Percentiles rank a stretch among this genome's conserved stretches.
These are phyloP conservation scores for Talaromyces piceae DNA, from an alignment of 2,329 filamentous ascomycete species.

Conservation along the genomic window DNA sequence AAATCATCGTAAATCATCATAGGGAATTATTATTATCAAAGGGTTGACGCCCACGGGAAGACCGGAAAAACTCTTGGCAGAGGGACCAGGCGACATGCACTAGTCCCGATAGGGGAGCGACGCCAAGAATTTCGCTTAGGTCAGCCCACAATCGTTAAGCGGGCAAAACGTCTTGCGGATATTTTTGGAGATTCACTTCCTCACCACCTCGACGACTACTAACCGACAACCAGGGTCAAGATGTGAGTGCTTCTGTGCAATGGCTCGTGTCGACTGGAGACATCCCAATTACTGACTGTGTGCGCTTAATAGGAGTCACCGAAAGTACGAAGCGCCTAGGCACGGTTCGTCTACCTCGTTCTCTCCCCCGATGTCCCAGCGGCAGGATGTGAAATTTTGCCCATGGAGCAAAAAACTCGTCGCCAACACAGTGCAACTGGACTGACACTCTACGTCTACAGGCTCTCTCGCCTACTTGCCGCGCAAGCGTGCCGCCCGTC, in stretches of 20 bases:
- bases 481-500: slow-evolving; percentile 85
- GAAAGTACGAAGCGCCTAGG: slow-evolving; percentile 79
- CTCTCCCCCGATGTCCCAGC: slow-evolving; percentile 46
- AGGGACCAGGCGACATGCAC: background rate
- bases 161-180: slow-evolving; percentile 32
- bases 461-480: slow-evolving; percentile 76
- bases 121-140: slow-evolving; percentile 32
- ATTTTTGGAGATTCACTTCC: slow-evolving; percentile 32
- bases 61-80: background rate
- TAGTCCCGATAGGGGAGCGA: slow-evolving; percentile 11
- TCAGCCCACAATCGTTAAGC: slow-evolving; percentile 37
- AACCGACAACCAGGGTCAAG: slow-evolving; percentile 44
- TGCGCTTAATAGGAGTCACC: slow-evolving; percentile 44
- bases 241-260: slow-evolving; percentile 30
- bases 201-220: slow-evolving; percentile 40
- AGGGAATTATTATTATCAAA: too few species aligned
- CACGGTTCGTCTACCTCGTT: slow-evolving; percentile 79
- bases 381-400: slow-evolving; percentile 19
- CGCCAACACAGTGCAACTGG: slow-evolving; percentile 20
- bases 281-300: slow-evolving; percentile 21
- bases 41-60: too few species aligned
- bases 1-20: too few species aligned
- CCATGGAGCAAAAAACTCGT: too few species aligned
- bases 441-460: slow-evolving; percentile 29
- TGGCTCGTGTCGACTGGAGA: background rate